phyloP scores from a whole-genome alignment of 129 eudicot genomes.

The Mikania micrantha region DNA sequence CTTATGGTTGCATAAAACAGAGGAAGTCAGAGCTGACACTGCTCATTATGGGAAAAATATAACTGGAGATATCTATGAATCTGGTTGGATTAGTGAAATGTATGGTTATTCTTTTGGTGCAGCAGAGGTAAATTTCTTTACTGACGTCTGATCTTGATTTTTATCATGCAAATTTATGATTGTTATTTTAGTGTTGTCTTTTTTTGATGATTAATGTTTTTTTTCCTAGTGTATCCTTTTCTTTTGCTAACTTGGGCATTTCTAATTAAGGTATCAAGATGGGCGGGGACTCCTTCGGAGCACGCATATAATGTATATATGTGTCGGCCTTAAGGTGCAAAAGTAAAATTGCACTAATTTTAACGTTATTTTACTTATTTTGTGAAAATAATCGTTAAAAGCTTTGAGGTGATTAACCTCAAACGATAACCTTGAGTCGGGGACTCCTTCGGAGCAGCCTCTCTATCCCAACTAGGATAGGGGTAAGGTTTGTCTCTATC shows the following conservation, averaged over 20 bases:
- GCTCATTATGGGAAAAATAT: constrained; percentile 72
- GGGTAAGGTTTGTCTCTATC: no score
- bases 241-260: background rate
- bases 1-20: constrained; percentile 89
- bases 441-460: no score
- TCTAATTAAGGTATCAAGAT: background rate
- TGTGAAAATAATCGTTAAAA: no score
- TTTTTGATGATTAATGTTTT: background rate
- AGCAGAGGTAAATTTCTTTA: constrained; percentile 62
- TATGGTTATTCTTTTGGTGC: constrained; percentile 97
- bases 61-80: constrained; percentile 83
- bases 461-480: no score
- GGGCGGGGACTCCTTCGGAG: no score
- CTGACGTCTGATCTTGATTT: background rate
- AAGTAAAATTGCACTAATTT: no score
- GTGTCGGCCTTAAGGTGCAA: no score
- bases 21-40: constrained; percentile 92
- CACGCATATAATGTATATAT: no score
- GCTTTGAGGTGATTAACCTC: no score
- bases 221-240: background rate
- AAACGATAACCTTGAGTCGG: no score
- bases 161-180: background rate
- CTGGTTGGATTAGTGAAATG: constrained; percentile 99
- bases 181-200: background rate
- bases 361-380: no score